Evolutionary conservation across 805 yeast genomes (phyloP), one percentile per base, ranked within the genome.

Genomic region (Starmerella lactis-condensi): DNA sequence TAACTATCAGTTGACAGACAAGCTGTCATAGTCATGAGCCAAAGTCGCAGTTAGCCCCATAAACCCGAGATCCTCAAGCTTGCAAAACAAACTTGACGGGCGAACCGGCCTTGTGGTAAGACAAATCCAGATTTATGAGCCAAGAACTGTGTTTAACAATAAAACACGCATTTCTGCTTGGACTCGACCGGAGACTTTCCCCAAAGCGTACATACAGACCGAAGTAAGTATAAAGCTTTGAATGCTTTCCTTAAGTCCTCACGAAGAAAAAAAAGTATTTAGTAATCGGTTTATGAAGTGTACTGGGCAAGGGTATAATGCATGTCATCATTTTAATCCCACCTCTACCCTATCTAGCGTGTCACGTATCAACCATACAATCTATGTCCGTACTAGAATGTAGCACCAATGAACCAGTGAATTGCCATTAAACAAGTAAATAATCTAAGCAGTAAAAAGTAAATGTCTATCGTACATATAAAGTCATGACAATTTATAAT

Each of bases 141-240:
- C 29, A 10, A n/a, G n/a, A 21, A 15, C 19, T 12, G 29, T 21
- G 14, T 15, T n/a, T 25, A 29, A n/a, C 24, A 25, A 12, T n/a
- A 18, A 30, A 11, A 26, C 26, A 35, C 31, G 38, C 50, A 44
- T 45, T 31, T 45, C 48, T 43, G 48, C 50, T 31, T 30, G 14
- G 32, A 31, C 35, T 33, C 36, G 43, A 43, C 52, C 52, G 52
- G 52, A 46, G 52, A 47, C 52, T 47, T 47, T 47, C 50, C 52
- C 52, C 50, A 40, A 47, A 47, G 52, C 51, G 35, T 41, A 25
- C 40, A 33, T 23, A 28, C 37, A 36, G 27, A 16, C 17, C 16
- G 12, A 6, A n/a, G n/a, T 10, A 32, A 44, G 41, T 27, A 16
- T 26, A 49, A 45, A 34, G 52, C 52, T 47, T 45, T 38, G 51